A percentile compares a stretch with the other conserved stretches of the same genome.
These are phyloP conservation scores for Lojkania enalia DNA, from an alignment of 2,329 filamentous ascomycete genomes.

Conservation along the genomic window DNA sequence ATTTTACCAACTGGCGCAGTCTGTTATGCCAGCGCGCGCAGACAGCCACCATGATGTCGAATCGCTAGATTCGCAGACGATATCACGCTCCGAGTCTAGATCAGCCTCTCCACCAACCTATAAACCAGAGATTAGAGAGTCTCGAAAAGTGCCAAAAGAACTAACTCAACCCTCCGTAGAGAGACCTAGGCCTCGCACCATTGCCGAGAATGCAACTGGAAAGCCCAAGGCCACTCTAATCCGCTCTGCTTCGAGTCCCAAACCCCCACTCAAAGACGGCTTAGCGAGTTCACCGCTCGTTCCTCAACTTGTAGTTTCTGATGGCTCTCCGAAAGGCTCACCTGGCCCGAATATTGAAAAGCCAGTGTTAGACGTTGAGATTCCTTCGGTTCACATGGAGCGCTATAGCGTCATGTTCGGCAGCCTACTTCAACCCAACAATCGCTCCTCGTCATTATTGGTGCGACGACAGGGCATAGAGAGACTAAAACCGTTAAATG, in stretches of 20 bases:
- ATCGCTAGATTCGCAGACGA: slow-evolving; percentile 19
- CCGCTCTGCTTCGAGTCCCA: slow-evolving; percentile 24
- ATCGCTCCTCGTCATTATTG: slow-evolving; percentile 35
- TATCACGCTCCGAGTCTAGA: slow-evolving; percentile 20
- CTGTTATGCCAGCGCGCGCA: slow-evolving; percentile 16
- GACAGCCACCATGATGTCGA: slow-evolving; percentile 40
- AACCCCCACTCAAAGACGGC: slow-evolving; percentile 20
- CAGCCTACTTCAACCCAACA: slow-evolving; percentile 61
- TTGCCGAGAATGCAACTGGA: slow-evolving; percentile 15
- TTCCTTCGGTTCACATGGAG: slow-evolving; percentile 80
- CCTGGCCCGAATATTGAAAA: slow-evolving; percentile 17
- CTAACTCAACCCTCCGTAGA: slow-evolving; percentile 19
- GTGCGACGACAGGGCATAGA: slow-evolving; percentile 42
- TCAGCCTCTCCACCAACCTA: slow-evolving; percentile 30
- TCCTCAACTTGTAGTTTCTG: slow-evolving; percentile 24
- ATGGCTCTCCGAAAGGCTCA: slow-evolving; percentile 12
- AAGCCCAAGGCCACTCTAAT: slow-evolving; percentile 19
- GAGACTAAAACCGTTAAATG: slow-evolving; percentile 38
- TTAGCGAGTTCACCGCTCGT: slow-evolving; percentile 13
- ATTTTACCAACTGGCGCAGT: slow-evolving; percentile 42
- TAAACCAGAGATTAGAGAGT: slow-evolving; percentile 34
- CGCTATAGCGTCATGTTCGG: slow-evolving; percentile 95
- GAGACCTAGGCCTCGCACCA: slow-evolving; percentile 25
- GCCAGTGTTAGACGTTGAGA: slow-evolving; percentile 69
- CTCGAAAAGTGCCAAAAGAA: slow-evolving; percentile 30